phyloP scores from a whole-genome alignment of 306 rosid genomes.

The Adenanthera pavonina region DNA sequence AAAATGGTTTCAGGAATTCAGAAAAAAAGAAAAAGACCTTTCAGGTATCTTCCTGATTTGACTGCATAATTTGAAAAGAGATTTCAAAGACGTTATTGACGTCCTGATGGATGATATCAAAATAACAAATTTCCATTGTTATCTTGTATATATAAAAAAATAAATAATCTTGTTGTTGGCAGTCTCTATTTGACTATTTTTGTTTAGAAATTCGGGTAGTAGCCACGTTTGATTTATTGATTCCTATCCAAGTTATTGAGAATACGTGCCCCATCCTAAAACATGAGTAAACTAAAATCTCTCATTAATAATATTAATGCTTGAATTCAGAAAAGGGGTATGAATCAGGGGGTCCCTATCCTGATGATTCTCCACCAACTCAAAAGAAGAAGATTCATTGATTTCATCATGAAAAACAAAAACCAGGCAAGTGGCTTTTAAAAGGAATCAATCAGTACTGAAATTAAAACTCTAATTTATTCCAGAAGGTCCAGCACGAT shows the following conservation, averaged over 20 bases:
- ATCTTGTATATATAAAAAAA: not conserved
- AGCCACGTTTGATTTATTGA: not conserved
- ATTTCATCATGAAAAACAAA: conserved; percentile 23
- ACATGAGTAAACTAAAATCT: not conserved
- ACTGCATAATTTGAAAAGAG: not conserved
- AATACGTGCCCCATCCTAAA: not conserved
- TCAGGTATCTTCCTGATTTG: conserved; percentile 31
- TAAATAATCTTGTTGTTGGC: not conserved
- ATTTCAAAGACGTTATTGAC: not conserved
- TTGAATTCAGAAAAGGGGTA: conserved; percentile 1
- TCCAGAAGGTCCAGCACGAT: not conserved
- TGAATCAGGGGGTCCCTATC: conserved; percentile 24
- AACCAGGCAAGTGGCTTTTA: conserved; percentile 25
- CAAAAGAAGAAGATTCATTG: conserved; percentile 16
- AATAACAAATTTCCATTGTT: not conserved
- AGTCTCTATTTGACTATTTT: not conserved
- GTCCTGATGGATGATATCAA: not conserved
- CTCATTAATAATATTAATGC: conserved; percentile 23
- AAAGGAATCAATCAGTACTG: not conserved
- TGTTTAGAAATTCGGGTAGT: not conserved
- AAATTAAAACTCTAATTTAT: not conserved
- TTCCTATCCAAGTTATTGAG: not conserved
- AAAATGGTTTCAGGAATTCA: not conserved
- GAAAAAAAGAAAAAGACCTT: too few species aligned
- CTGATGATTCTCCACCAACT: conserved; percentile 20